These are phyloP conservation scores for Phytopythium cucurbitacearum DNA, from an alignment of 352 stramenopile species.

Conservation along the genomic window DNA sequence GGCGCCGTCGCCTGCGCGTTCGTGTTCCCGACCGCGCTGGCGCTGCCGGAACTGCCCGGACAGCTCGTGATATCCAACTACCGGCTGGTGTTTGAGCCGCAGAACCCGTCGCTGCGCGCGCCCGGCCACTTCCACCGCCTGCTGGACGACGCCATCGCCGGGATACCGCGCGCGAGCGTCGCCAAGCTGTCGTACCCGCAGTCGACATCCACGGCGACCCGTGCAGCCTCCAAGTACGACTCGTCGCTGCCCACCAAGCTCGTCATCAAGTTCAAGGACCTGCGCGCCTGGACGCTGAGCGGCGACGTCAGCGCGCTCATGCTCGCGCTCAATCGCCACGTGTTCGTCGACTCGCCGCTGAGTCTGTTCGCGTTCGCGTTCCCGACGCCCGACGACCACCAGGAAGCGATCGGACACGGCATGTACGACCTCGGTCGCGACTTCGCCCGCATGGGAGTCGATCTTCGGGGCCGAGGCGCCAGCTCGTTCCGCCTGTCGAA, in stretches of 20 bases:
- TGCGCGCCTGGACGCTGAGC: constrained; percentile 61
- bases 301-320: constrained; percentile 64
- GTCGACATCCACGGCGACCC: constrained; percentile 19
- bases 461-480: constrained; percentile 17
- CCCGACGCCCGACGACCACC: constrained; percentile 16
- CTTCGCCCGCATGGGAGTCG: constrained; percentile 72
- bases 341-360: constrained; percentile 67
- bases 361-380: constrained; percentile 65
- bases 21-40: constrained; percentile 39
- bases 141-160: constrained; percentile 53
- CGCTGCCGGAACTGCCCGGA: constrained; percentile 44
- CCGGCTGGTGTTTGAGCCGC: constrained; percentile 67
- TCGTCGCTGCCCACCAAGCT: constrained; percentile 43
- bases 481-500: constrained; percentile 52
- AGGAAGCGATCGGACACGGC: constrained; percentile 37
- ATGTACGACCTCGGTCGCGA: constrained; percentile 67
- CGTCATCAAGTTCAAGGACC: constrained; percentile 79
- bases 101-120: constrained; percentile 31
- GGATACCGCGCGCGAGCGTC: constrained; percentile 57
- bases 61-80: constrained; percentile 65
- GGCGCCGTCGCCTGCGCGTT: constrained; percentile 45
- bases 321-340: constrained; percentile 62
- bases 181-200: constrained; percentile 74
- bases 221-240: constrained; percentile 18
- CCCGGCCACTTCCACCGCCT: constrained; percentile 48